Evolutionary conservation across 331 rosid genomes (phyloP).

Genomic region (Cucumis variabilis): DNA sequence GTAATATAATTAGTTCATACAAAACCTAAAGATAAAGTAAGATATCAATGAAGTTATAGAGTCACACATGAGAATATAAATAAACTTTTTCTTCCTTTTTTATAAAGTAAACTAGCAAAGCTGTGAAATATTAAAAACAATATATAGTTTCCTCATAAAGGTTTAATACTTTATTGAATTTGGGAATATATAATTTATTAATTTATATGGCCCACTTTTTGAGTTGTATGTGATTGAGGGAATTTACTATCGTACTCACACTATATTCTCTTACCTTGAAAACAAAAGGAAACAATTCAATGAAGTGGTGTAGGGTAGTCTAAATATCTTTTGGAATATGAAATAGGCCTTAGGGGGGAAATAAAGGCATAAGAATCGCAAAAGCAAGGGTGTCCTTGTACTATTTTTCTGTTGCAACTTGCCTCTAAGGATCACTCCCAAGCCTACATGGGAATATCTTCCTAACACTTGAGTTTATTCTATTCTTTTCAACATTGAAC

Average conservation of each 20-base stretch:
- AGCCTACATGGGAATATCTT: neutral
- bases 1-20: neutral
- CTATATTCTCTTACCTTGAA: neutral
- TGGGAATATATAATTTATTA: neutral
- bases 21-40: neutral
- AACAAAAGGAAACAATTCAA: neutral
- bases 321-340: conserved; percentile 16
- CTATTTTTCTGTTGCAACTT: neutral
- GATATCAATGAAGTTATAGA: neutral
- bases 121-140: neutral
- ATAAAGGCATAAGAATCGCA: neutral
- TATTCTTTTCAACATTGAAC: neutral
- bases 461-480: neutral
- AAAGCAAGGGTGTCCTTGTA: neutral
- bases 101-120: neutral
- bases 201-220: neutral
- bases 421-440: neutral
- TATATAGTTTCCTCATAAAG: neutral
- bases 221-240: neutral
- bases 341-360: neutral
- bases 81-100: neutral
- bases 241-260: neutral
- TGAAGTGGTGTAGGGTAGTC: neutral
- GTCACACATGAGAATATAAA: neutral
- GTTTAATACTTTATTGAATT: neutral